Percentiles rank a stretch among this genome's conserved stretches.
Conservation (phyloP, 2,329 filamentous ascomycete species). For the Ophidiomyces ophidiicola region DNA sequence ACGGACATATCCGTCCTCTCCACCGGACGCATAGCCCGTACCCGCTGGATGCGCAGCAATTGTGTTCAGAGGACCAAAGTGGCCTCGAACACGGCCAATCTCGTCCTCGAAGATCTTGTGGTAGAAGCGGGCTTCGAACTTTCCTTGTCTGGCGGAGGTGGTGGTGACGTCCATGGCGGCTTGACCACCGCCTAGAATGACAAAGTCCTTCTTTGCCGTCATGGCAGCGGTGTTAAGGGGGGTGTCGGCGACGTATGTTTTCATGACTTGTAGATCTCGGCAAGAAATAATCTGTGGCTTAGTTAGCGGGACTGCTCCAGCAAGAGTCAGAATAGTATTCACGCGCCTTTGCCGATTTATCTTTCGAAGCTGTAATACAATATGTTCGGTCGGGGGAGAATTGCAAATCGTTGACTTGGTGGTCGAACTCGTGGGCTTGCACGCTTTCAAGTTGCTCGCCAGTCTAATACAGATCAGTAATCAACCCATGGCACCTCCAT, state of each 20-base stretch:
- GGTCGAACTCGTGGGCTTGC: slow-evolving; percentile 73
- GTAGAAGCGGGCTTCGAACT: slow-evolving; percentile 98
- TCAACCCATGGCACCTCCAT: neutral
- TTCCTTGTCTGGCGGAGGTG: slow-evolving; percentile 85
- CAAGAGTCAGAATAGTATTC: neutral
- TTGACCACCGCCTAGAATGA: slow-evolving; percentile 95
- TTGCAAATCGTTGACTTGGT: slow-evolving; percentile 81
- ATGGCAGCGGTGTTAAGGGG: slow-evolving; percentile 93
- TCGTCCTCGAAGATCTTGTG: slow-evolving; percentile 99
- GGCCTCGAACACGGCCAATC: slow-evolving; percentile 89
- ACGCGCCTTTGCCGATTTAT: slow-evolving; percentile 82
- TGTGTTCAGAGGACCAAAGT: slow-evolving; percentile 95
- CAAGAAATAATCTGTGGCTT: slow-evolving; percentile 60
- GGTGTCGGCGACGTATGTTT: slow-evolving; percentile 84
- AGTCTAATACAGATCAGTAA: slow-evolving; percentile 36
- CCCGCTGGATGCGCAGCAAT: slow-evolving; percentile 87
- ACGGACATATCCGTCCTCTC: slow-evolving; percentile 96
- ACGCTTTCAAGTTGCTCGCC: slow-evolving; percentile 72
- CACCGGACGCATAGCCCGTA: slow-evolving; percentile 84
- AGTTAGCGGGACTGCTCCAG: slow-evolving; percentile 1
- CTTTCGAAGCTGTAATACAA: slow-evolving; percentile 96
- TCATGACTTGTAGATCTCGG: slow-evolving; percentile 78
- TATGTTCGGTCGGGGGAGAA: slow-evolving; percentile 90
- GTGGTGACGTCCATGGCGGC: slow-evolving; percentile 98
- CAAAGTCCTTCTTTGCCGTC: slow-evolving; percentile 91